These are phyloP conservation scores for Coix lacrymajobi DNA, from an alignment of 176 grass and related monocot genomes.

Conservation along the genomic window DNA sequence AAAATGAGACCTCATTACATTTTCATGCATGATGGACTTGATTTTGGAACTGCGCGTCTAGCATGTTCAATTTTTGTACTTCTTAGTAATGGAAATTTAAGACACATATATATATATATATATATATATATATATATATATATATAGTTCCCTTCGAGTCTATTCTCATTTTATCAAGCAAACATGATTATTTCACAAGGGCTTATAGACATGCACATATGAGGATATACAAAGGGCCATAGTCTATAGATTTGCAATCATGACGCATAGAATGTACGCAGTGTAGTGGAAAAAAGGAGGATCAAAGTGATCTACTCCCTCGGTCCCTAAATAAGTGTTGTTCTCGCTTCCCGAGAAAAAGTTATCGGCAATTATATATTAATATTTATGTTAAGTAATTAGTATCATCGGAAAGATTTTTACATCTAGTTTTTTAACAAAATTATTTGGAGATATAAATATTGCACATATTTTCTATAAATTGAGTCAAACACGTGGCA, in stretches of 20 bases:
- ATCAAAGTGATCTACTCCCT: constrained; percentile 14
- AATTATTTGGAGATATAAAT: too few relatives aligned
- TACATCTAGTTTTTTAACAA: too few relatives aligned
- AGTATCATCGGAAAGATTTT: too few relatives aligned
- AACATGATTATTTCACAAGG: not conserved
- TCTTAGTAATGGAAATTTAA: too few relatives aligned
- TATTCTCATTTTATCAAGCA: not conserved
- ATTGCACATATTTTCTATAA: too few relatives aligned
- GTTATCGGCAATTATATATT: too few relatives aligned
- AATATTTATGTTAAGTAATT: too few relatives aligned
- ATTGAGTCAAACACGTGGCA: too few relatives aligned
- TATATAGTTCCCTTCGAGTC: not conserved
- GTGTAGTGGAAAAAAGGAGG: not conserved
- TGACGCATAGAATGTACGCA: not conserved
- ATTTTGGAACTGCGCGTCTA: not conserved
- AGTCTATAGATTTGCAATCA: not conserved
- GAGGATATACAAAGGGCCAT: not conserved
- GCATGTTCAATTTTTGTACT: too few relatives aligned
- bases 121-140: too few relatives aligned
- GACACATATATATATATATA: not conserved
- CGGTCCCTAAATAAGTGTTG: too few relatives aligned
- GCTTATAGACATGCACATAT: not conserved
- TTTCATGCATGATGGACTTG: not conserved
- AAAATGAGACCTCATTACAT: not conserved
- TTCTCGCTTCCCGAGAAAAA: too few relatives aligned